Conservation (phyloP, 1,284 basidiomycete genomes). For the Cryptococcus sp. region DNA sequence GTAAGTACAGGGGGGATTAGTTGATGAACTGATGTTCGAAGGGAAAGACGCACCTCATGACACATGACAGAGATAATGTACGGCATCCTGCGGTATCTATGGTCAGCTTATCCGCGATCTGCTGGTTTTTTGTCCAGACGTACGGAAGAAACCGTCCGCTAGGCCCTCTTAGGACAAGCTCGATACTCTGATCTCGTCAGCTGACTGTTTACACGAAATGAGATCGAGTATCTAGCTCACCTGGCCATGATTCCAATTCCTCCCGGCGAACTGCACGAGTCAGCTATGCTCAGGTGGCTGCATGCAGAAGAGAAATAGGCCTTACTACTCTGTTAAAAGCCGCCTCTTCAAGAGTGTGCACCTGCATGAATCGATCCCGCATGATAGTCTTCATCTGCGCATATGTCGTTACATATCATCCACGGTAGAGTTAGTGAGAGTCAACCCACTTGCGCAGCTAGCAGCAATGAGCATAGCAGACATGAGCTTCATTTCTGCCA, state of each 20-base stretch:
- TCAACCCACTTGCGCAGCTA: slow-evolving; percentile 29
- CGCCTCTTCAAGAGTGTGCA: slow-evolving; percentile 50
- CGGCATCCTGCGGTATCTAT: slow-evolving; percentile 19
- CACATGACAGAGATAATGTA: slow-evolving; percentile 52
- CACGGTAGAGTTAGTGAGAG: background rate
- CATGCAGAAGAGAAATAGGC: background rate
- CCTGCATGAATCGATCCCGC: slow-evolving; percentile 47
- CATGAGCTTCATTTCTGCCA: no score
- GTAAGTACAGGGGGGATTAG: background rate
- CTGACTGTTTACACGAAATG: background rate
- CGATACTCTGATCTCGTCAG: slow-evolving; percentile 36
- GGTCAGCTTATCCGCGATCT: background rate
- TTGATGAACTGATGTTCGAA: background rate
- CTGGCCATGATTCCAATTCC: slow-evolving; percentile 55
- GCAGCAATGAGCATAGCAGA: no score
- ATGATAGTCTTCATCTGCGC: slow-evolving; percentile 50
- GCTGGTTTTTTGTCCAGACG: background rate
- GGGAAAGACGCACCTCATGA: slow-evolving; percentile 43
- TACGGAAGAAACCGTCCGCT: slow-evolving; percentile 49
- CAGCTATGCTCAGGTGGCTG: no score
- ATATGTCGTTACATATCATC: background rate
- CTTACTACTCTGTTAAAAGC: slow-evolving; percentile 49
- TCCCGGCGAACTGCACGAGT: slow-evolving; percentile 45
- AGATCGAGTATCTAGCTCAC: slow-evolving; percentile 20
- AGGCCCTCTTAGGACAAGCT: slow-evolving; percentile 52